phyloP scores from a whole-genome alignment of 106 monocot species.

The Dioscorea dumetorum region DNA sequence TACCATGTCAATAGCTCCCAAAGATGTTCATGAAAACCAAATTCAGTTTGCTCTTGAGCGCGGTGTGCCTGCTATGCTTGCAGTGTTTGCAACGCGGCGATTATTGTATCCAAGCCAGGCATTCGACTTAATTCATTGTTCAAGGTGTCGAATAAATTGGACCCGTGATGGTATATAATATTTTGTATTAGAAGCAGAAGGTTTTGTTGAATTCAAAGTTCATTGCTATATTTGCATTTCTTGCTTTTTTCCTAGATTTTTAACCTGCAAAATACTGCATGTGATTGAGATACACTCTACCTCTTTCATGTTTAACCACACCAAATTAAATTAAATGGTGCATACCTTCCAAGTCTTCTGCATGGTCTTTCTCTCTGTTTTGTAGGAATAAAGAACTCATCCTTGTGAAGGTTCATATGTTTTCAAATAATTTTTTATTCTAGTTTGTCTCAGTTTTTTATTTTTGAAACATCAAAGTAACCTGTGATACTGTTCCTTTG shows the following conservation, averaged over 20 bases:
- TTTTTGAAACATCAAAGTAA: too few relatives aligned
- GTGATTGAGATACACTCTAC: too few relatives aligned
- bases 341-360: neutral
- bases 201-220: too few relatives aligned
- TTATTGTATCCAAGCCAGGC: slow-evolving; percentile 79
- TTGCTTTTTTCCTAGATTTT: too few relatives aligned
- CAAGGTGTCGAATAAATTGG: slow-evolving; percentile 92
- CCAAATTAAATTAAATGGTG: neutral
- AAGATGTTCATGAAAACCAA: slow-evolving; percentile 92
- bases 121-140: slow-evolving; percentile 92
- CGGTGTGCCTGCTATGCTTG: slow-evolving; percentile 90
- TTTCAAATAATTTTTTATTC: too few relatives aligned
- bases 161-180: slow-evolving; percentile 65
- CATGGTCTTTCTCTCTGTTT: too few relatives aligned
- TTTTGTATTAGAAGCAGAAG: neutral
- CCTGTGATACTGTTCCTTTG: too few relatives aligned
- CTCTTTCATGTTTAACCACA: neutral
- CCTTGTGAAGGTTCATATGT: too few relatives aligned
- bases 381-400: too few relatives aligned
- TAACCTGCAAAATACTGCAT: too few relatives aligned
- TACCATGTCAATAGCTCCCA: slow-evolving; percentile 87
- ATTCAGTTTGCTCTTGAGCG: slow-evolving; percentile 98
- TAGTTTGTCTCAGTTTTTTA: too few relatives aligned
- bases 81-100: slow-evolving; percentile 82
- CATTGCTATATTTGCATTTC: too few relatives aligned